Percentiles rank a stretch among this genome's conserved stretches.
Conservation (phyloP, 176 grass and related monocot genomes). For the Paspalum notatum region DNA sequence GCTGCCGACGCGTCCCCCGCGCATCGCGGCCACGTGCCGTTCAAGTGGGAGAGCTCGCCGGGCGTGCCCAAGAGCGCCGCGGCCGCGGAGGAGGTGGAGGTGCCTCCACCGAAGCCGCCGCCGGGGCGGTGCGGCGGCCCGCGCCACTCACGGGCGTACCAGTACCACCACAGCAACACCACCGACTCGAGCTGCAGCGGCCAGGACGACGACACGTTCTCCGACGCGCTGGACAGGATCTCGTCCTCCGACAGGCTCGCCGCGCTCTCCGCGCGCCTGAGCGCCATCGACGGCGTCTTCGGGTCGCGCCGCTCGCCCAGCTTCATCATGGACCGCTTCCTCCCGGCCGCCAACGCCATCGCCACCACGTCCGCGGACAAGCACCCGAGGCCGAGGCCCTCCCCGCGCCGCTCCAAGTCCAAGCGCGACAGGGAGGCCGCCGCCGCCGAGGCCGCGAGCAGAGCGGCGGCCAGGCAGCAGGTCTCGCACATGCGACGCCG, state of each 20-base stretch:
- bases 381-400: conserved; percentile 25
- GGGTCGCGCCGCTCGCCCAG: conserved; percentile 57
- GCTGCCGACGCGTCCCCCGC: conserved; percentile 44
- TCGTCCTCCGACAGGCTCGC: conserved; percentile 74
- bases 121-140: conserved; percentile 40
- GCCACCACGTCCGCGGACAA: conserved; percentile 65
- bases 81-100: neutral
- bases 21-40: conserved; percentile 69
- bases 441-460: neutral
- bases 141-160: neutral
- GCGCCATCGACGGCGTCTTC: conserved; percentile 61
- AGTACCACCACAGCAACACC: conserved; percentile 25
- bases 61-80: conserved; percentile 63
- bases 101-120: conserved; percentile 51
- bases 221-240: conserved; percentile 64
- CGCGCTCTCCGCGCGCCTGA: conserved; percentile 63
- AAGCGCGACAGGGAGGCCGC: conserved; percentile 15
- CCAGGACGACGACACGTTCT: conserved; percentile 51
- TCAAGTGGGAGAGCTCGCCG: conserved; percentile 89
- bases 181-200: conserved; percentile 57
- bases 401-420: conserved; percentile 24
- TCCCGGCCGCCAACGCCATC: conserved; percentile 78
- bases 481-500: neutral
- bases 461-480: neutral
- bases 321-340: conserved; percentile 97